Evolutionary conservation across 2,329 filamentous ascomycete species (phyloP), one percentile per base, ranked within the genome.

Genomic region (Akanthomyces muscarius): DNA sequence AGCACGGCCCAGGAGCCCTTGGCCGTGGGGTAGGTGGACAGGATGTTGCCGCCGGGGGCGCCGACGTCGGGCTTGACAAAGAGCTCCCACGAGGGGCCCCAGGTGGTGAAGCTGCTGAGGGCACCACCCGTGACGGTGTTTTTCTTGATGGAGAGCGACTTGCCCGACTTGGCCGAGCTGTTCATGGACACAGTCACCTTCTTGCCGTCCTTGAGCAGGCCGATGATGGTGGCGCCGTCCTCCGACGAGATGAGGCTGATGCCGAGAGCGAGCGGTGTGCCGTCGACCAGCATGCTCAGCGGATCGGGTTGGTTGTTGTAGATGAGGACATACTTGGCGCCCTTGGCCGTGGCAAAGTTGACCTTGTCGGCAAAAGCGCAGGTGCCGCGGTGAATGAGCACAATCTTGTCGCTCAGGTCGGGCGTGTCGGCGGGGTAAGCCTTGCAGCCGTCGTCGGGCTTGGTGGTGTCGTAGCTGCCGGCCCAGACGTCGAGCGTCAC

Each of bases 31-130:
- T 77, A 87, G 0, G 84, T 87, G 11, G 84, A 86, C 30, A 88
- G 72, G 52, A 88, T 86, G 57, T 78, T 77, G 54, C 83, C 83
- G 42, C 85, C 84, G 3, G 83, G 81, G 1, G 82, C 76, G n/a
- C 79, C 80, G 48, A 86, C 71, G 66, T 86, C 79, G 0, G 84
- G 84, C 71, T 85, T 85, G 54, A 83, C 71, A 52, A 82, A 79
- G 66, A 84, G 75, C 68, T 88, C 84, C 71, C 79, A 87, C 3
- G 81, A 85, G 2, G 86, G 86, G 8, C 85, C 85, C 85, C 85
- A 88, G 6, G 80, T 82, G 48, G 81, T 84, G 70, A 76, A 86
- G 5, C 71, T 72, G 68, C 80, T 85, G 41, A 82, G 69, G 52
- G 78, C 81, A 7, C 85, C 86, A 1, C 80, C 83, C 0, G 79